These are phyloP conservation scores for Dichomitus squalens DNA, from an alignment of 1,284 basidiomycete genomes.

Conservation along the genomic window DNA sequence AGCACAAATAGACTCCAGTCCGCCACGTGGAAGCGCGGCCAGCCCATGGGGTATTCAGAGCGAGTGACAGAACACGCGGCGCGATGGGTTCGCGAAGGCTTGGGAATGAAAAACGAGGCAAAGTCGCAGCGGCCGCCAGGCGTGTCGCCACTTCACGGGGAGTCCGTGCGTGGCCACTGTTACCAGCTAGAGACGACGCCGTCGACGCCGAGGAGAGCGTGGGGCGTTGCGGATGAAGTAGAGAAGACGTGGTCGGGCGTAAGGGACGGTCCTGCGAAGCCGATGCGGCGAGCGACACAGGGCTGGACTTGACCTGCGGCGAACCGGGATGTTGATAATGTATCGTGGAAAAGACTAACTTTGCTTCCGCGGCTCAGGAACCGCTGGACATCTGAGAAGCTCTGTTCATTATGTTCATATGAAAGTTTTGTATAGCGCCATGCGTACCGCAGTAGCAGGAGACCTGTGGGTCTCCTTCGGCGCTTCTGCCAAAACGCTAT, in stretches of 20 bases:
- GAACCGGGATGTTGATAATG: neutral
- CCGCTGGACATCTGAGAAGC: neutral
- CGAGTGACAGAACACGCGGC: neutral
- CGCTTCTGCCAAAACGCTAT: neutral
- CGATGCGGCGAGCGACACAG: neutral
- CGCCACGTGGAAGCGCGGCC: neutral
- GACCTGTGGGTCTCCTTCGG: neutral
- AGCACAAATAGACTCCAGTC: neutral
- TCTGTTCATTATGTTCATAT: neutral
- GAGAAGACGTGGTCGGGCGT: neutral
- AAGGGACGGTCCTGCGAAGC: neutral
- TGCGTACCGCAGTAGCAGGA: slow-evolving; percentile 1
- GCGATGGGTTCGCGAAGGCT: slow-evolving; percentile 4
- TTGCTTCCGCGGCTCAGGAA: slow-evolving; percentile 5
- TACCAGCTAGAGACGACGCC: neutral
- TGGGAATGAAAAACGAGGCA: slow-evolving; percentile 18
- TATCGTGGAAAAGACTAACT: slow-evolving; percentile 7
- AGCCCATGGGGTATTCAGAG: neutral
- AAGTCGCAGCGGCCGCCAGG: slow-evolving; percentile 13
- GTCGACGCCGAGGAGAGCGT: neutral
- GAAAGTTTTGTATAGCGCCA: neutral
- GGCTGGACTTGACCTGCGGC: neutral
- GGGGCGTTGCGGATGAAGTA: neutral
- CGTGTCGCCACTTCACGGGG: neutral
- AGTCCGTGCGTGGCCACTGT: neutral